Conservation (phyloP, 177 flowering plant genomes). For the Vitis hybrid region DNA sequence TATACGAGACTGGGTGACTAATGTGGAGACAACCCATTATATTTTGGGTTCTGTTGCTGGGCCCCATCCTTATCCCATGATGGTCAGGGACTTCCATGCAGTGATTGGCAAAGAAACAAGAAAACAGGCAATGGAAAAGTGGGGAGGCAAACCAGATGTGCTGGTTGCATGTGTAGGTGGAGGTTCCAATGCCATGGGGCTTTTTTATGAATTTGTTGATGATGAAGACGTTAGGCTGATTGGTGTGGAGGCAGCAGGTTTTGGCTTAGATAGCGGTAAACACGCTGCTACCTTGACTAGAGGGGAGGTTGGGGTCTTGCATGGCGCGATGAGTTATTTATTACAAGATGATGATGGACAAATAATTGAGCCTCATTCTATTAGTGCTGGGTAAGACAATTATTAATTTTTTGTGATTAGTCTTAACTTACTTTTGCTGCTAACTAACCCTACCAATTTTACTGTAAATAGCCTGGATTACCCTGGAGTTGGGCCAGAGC, state of each 20-base stretch:
- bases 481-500: constrained; percentile 99
- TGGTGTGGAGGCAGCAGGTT: constrained; percentile 96
- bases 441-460: background rate
- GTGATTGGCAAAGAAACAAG: constrained; percentile 94
- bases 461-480: constrained; percentile 69
- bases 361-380: constrained; percentile 90
- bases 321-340: constrained; percentile 92
- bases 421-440: background rate
- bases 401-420: background rate
- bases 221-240: constrained; percentile 75
- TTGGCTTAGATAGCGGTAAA: constrained; percentile 89
- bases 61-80: constrained; percentile 97
- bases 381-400: constrained; percentile 80
- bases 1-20: constrained; percentile 95
- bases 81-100: constrained; percentile 94
- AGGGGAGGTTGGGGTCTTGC: constrained; percentile 87
- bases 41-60: constrained; percentile 97
- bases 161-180: constrained; percentile 97
- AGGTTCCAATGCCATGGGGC: constrained; percentile 97
- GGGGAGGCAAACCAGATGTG: constrained; percentile 94
- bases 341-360: constrained; percentile 95
- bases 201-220: constrained; percentile 87
- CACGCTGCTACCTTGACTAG: constrained; percentile 92
- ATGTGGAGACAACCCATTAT: constrained; percentile 92
- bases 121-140: constrained; percentile 79